Base-by-base conservation (phyloP, 176 grass and related monocot genomes). In the Lolium rigidum region DNA sequence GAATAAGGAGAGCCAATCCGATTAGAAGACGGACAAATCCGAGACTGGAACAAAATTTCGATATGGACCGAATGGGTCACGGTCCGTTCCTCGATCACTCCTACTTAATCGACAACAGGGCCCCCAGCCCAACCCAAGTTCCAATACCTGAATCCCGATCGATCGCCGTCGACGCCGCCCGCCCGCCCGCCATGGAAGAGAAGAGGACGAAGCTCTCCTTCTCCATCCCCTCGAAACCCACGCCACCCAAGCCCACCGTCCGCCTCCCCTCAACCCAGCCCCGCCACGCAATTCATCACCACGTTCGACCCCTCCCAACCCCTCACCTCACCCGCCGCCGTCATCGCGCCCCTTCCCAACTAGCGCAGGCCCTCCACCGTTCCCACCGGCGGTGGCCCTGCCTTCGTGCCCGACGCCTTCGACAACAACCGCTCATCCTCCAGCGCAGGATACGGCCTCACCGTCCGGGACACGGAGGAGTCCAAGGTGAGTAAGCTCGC, bases 151-250 rank as follows among this genome's bases (percentile, higher is more conserved):
- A 43, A 43, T 43, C 41, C 3, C 41, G 41, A 43, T 7, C 41
- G 7, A 43, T 43, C 41, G 41, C 2, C 9, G 9, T 1, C 46
- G 31, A 2, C 31, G 31, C 31, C 31, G 31, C 31, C 31, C 31
- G 2, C 31, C 31, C 31, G 48, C 70, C 39, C 38, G 71, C 67
- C 79, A 88, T 92, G 88, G 85, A 86, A 18, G 69, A 86, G 80
- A 62, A 76, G 49, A 76, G 14, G 52, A 70, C 56, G 41, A 94
- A 94, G 84, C 83, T 94, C 13, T 89, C 81, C 54, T 94, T 97
- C 90, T 86, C 92, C 46, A 39, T 94, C 56, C n/a, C 86, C 41
- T 54, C 72, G 4, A 90, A 87, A 44, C 20, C 82, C 73, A 71
- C 48, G 63, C 74, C 77, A 31, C 44, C 89, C 35, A 91, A 81